Evolutionary conservation across 225 moss, liverwort and hornwort species (phyloP), one percentile per base, ranked within the genome.

Genomic region (Pleurozium schreberi): DNA sequence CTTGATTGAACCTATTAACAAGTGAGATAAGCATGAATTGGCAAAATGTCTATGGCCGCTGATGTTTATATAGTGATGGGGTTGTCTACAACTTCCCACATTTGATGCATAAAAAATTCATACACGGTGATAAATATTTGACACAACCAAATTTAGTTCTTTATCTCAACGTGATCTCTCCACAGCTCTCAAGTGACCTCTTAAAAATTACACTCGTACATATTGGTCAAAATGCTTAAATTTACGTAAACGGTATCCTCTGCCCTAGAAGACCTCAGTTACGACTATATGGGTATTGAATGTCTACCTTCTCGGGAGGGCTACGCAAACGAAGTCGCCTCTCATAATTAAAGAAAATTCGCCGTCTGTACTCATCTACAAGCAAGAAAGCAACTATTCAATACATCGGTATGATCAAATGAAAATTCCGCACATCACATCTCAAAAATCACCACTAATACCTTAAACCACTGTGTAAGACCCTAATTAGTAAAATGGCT

Each of bases 311-410:
- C 89, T 98, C 98, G 91, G 98, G 97, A 88, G 93, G 93, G 88
- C 98, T 98, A 40, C 94, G 94, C 87, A 95, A 62, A 76, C 98
- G 95, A 55, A 98, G 95, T 85, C 98, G 94, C 89, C 95, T 95
- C 91, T 98, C 98, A 77, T 98, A 98, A 85, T 98, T 98, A 87
- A 98, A 98, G 88, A 98, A 98, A 80, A 98, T 90, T 63, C 96
- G 94, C 88, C 97, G 93, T 79, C 98, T 93, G 83, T 93, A 98
- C 18, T 95, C 95, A 45, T 97, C 98, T 98, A 95, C 92, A 93
- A 80, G 71, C 62, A 87, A 49, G 85, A 34, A 61, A 90, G 86
- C 66, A 70, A 45, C 12, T 60, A 61, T 45, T 75, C 28, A 57
- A 81, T 28, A 84, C 28, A 43, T 43, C 42, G 36, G 74, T 38